Evolutionary conservation across 2,329 filamentous ascomycete species (phyloP), one percentile per base, ranked within the genome.

Genomic region (Cordyceps farinosa): DNA sequence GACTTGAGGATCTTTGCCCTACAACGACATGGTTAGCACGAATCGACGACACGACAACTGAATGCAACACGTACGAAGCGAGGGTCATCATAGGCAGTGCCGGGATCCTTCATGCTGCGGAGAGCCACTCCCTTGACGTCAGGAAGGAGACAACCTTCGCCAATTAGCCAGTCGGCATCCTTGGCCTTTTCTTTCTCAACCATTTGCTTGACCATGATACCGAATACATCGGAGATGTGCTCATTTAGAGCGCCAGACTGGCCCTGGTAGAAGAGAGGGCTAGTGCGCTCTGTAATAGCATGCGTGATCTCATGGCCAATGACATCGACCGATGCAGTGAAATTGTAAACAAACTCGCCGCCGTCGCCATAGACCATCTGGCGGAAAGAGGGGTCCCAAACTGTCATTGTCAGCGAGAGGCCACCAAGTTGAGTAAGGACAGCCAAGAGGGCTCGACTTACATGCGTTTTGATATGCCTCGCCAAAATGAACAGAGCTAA

Each of bases 281-380:
- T 78, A 3, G 79, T 81, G 68, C 82, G 74, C 66, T 84, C 78
- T 0, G 79, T 82, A 27, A 86, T 76, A 34, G 81, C 83, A 67
- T 86, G 84, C 44, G 82, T 84, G 27, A 85, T 72, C 67, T 86
- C 84, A 66, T 85, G 83, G 3, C 80, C 83, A 62, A 86, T 84
- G 60, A 86, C 82, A 66, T 86, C 84, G 36, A 84, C 73, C 62
- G 76, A 79, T 34, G 77, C 76, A 2, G 80, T 80, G 69, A 85
- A 84, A 71, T 81, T 78, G 67, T 77, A 77, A 59, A 85, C 73
- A 53, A 83, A 81, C 42, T 78, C 76, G 64, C 80, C 78, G 7
- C 83, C 83, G 59, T 85, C 83, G 3, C 83, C 84, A 66, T 83
- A 86, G 5, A 84, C 81, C 79, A 85, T 83, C 67, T 84, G 81